A percentile compares a stretch with the other conserved stretches of the same genome.
phyloP scores from a whole-genome alignment of 805 yeast genomes.

The Pichia nanzhaoensis region DNA sequence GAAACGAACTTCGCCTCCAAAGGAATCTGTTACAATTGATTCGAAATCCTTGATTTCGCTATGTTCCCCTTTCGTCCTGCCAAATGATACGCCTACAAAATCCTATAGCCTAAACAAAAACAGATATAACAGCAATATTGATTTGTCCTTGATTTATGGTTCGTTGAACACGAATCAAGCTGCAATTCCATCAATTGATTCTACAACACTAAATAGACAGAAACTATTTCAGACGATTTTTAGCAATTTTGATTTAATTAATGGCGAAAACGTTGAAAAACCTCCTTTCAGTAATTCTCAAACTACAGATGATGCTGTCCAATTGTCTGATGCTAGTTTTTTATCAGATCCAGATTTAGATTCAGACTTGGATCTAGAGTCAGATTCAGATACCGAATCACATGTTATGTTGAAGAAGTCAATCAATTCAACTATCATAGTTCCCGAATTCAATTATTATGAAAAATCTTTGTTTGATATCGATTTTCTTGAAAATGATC shows the following conservation, averaged over 20 bases:
- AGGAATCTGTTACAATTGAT: background rate
- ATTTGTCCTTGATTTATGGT: slow-evolving; percentile 9
- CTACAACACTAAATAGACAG: slow-evolving; percentile 1
- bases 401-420: background rate
- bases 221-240: background rate
- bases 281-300: too few relatives aligned
- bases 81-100: slow-evolving; percentile 11
- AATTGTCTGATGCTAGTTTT: too few relatives aligned
- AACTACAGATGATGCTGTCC: too few relatives aligned
- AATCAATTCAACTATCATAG: too few relatives aligned
- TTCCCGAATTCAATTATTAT: background rate
- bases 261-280: background rate
- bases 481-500: background rate
- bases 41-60: slow-evolving; percentile 17
- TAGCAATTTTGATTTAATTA: background rate
- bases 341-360: slow-evolving; percentile 3
- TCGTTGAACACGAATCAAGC: background rate
- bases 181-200: background rate
- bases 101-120: background rate
- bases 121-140: background rate
- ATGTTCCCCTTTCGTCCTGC: slow-evolving; percentile 21
- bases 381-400: background rate
- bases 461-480: background rate
- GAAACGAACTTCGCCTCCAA: background rate
- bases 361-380: background rate